phyloP scores from a whole-genome alignment of 306 rosid species.

The Trifolium fragiferum region DNA sequence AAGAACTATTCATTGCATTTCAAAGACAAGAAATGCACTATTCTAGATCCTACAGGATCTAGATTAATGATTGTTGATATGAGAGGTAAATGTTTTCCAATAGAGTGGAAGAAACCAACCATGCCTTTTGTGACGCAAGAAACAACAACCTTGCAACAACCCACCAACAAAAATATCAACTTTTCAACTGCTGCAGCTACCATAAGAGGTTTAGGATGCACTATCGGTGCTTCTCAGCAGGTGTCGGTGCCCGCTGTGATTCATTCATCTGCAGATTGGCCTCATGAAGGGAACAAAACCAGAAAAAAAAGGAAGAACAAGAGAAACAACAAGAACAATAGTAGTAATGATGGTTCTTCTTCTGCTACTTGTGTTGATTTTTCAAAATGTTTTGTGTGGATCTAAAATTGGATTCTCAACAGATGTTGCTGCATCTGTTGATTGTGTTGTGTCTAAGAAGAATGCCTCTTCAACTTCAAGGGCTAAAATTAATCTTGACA shows the following conservation, averaged over 20 bases:
- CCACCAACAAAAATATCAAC: conserved; percentile 65
- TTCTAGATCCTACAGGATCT: too few relatives aligned
- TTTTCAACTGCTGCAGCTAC: conserved; percentile 59
- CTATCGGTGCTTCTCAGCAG: conserved; percentile 75
- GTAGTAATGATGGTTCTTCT: not conserved
- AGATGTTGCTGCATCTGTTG: conserved; percentile 82
- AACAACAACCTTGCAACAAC: conserved; percentile 17
- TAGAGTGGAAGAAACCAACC: too few relatives aligned
- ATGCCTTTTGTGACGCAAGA: too few relatives aligned
- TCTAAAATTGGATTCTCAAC: conserved; percentile 88
- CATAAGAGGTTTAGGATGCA: conserved; percentile 83
- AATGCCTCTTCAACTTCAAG: conserved; percentile 64
- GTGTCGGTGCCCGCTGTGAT: conserved; percentile 90
- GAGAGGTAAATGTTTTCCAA: too few relatives aligned
- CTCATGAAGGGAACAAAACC: conserved; percentile 53
- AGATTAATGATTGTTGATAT: too few relatives aligned
- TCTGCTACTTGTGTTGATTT: conserved; percentile 55
- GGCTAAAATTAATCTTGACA: conserved; percentile 75
- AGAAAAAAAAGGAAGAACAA: conserved; percentile 70
- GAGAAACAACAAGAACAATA: not conserved
- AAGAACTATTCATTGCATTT: too few relatives aligned
- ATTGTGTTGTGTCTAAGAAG: conserved; percentile 74
- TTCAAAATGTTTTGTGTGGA: conserved; percentile 97
- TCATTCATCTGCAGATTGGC: conserved; percentile 89
- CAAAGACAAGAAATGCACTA: too few relatives aligned